Conservation (phyloP, 139 green algal genomes). For the Chlorella sp. region DNA sequence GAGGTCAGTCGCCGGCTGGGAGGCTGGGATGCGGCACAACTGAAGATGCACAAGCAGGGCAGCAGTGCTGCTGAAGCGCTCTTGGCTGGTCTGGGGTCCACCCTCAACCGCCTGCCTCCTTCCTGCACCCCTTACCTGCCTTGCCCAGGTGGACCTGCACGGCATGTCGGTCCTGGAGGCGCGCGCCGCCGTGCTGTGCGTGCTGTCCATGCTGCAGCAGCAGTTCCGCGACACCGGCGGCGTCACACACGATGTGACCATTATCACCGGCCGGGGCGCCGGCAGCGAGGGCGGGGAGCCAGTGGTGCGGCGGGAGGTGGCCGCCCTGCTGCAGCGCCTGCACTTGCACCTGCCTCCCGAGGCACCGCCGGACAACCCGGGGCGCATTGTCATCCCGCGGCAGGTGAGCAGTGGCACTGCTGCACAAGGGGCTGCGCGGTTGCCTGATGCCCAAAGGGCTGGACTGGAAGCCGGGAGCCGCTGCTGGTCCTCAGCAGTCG, state of each 20-base stretch:
- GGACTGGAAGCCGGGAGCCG: no score
- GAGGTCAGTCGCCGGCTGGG: no score
- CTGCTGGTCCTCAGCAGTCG: no score
- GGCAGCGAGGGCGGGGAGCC: slow-evolving; percentile 29
- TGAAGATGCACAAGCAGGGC: no score
- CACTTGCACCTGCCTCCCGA: background rate
- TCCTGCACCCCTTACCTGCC: background rate
- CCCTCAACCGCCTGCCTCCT: no score
- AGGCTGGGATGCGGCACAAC: no score
- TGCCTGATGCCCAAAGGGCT: no score
- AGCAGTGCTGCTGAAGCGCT: no score
- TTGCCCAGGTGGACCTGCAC: slow-evolving; percentile 57
- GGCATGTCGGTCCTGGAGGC: slow-evolving; percentile 51
- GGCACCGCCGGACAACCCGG: slow-evolving; percentile 10
- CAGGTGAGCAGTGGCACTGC: background rate
- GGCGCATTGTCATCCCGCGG: slow-evolving; percentile 36
- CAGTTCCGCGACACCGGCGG: background rate
- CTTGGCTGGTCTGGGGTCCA: no score
- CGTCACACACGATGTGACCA: slow-evolving; percentile 20
- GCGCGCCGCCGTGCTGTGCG: slow-evolving; percentile 59
- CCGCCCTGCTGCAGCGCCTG: slow-evolving; percentile 35
- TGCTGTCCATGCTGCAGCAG: slow-evolving; percentile 48
- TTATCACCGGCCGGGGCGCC: slow-evolving; percentile 43
- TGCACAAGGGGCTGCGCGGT: no score
- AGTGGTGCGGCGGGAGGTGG: slow-evolving; percentile 21